Percentiles rank a stretch among this genome's conserved stretches.
Conservation (phyloP, 2,329 filamentous ascomycete species). For the Podosphaera fusca region DNA sequence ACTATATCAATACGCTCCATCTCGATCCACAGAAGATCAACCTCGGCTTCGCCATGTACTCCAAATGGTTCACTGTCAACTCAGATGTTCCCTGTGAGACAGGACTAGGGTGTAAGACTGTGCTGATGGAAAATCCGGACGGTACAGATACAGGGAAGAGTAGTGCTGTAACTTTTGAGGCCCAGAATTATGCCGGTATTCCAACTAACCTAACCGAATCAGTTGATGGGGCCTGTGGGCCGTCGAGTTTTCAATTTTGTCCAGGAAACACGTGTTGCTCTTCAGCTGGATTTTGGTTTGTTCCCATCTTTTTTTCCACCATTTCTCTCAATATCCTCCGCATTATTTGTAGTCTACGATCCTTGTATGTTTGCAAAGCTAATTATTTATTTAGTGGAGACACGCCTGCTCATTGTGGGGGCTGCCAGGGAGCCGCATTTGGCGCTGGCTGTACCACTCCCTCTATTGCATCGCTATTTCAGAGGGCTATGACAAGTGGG, state of each 20-base stretch:
- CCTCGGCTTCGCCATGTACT: slow-evolving; percentile 43
- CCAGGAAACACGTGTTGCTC: slow-evolving; percentile 4
- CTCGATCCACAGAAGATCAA: slow-evolving; percentile 29
- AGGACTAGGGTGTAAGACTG: slow-evolving; percentile 30
- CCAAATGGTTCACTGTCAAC: slow-evolving; percentile 35
- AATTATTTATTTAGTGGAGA: background rate
- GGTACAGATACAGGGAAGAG: slow-evolving; percentile 27
- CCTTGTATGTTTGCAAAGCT: background rate
- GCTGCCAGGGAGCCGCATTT: background rate
- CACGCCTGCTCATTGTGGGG: background rate
- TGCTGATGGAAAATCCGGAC: slow-evolving; percentile 30
- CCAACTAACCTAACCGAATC: slow-evolving; percentile 5
- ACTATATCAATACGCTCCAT: slow-evolving; percentile 28
- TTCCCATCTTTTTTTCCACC: background rate
- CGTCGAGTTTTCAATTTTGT: slow-evolving; percentile 3
- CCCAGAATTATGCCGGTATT: background rate
- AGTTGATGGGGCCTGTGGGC: slow-evolving; percentile 5
- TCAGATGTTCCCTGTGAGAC: slow-evolving; percentile 18
- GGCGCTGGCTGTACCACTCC: background rate
- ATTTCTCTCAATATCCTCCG: background rate
- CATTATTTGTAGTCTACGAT: background rate
- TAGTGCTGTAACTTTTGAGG: slow-evolving; percentile 5
- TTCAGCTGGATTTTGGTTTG: slow-evolving; percentile 2
- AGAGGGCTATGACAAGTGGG: slow-evolving; percentile 27
- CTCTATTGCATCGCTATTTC: slow-evolving; percentile 20